phyloP scores from a whole-genome alignment of 352 stramenopile species.

The Pythium guiyangense region DNA sequence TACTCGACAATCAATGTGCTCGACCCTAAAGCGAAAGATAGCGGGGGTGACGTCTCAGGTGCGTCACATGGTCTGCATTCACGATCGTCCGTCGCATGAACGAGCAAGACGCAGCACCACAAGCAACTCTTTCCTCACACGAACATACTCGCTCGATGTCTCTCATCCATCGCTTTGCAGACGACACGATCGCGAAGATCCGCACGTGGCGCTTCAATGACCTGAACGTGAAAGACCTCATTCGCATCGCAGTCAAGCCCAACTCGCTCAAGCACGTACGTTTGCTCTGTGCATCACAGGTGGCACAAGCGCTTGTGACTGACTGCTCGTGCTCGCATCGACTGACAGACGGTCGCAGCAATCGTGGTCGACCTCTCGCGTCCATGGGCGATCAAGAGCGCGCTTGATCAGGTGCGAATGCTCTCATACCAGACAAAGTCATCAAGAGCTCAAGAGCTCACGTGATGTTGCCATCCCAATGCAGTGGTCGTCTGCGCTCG shows the following conservation, averaged over 20 bases:
- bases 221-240: conserved; percentile 57
- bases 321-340: not conserved
- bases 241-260: conserved; percentile 61
- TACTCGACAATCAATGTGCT: conserved; percentile 65
- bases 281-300: not conserved
- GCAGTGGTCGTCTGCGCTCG: conserved; percentile 69
- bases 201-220: conserved; percentile 78
- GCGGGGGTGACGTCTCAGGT: conserved; percentile 38
- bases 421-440: no score
- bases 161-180: conserved; percentile 10
- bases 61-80: not conserved
- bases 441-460: no score
- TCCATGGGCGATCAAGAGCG: conserved; percentile 80
- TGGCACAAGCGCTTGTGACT: not conserved
- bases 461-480: not conserved
- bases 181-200: conserved; percentile 76
- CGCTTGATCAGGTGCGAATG: conserved; percentile 48
- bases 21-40: conserved; percentile 57
- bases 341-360: conserved; percentile 51
- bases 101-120: not conserved
- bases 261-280: conserved; percentile 42
- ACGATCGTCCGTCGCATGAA: not conserved
- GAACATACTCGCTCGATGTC: not conserved
- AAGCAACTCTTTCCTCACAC: not conserved
- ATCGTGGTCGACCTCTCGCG: conserved; percentile 71